These are phyloP conservation scores for Metarhizium guizhouense DNA, from an alignment of 2,329 filamentous ascomycete genomes.

Conservation along the genomic window DNA sequence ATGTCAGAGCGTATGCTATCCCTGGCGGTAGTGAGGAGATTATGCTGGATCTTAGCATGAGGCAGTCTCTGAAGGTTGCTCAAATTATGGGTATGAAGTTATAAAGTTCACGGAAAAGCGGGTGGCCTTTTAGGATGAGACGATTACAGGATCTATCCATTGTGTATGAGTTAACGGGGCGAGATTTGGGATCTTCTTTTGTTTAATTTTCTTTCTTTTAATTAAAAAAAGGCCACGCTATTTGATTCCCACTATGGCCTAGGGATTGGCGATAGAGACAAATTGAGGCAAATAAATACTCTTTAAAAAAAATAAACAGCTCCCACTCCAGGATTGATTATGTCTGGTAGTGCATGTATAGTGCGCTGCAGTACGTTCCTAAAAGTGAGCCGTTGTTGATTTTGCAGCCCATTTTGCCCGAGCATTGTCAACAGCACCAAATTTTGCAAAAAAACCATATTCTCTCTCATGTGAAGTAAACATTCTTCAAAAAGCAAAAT, in stretches of 20 bases:
- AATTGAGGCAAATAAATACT: background rate
- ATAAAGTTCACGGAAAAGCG: conserved; percentile 33
- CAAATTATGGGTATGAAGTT: conserved; percentile 94
- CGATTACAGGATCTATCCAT: conserved; percentile 43
- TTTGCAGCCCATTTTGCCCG: background rate
- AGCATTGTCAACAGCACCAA: background rate
- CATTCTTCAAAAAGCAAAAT: too few relatives aligned
- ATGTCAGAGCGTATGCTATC: conserved; percentile 93
- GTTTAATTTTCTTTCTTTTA: background rate
- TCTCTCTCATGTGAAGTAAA: background rate
- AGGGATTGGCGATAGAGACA: background rate
- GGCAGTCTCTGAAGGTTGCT: conserved; percentile 80
- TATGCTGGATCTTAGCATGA: conserved; percentile 93
- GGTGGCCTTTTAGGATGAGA: background rate
- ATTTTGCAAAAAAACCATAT: background rate
- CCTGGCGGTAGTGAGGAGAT: conserved; percentile 96
- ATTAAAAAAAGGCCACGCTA: background rate
- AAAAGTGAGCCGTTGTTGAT: background rate
- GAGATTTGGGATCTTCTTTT: background rate
- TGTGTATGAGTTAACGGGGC: background rate
- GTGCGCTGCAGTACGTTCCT: too few relatives aligned
- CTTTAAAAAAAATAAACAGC: background rate
- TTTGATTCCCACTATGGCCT: background rate
- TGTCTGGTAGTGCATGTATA: background rate
- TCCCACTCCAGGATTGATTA: background rate